Evolutionary conservation across 495 filamentous ascomycete genomes (phyloP).

Genomic region (Penicillium ochrochloron): DNA sequence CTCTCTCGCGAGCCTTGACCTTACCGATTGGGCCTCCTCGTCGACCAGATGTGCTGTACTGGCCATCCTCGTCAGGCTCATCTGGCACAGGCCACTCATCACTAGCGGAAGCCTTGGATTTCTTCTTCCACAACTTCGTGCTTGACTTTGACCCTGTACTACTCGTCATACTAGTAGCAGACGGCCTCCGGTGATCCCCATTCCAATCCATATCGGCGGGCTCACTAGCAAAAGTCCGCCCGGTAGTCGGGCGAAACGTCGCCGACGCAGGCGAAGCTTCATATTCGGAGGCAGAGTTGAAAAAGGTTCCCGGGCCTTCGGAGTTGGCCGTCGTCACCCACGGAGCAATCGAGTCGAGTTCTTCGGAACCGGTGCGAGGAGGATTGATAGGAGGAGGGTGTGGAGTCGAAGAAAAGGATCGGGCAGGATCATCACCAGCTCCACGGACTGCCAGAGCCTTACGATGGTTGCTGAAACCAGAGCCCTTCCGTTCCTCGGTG

Average conservation of each 20-base stretch:
- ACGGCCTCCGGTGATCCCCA: conserved; percentile 81
- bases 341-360: conserved; percentile 44
- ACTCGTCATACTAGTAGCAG: conserved; percentile 85
- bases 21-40: conserved; percentile 57
- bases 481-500: conserved; percentile 47
- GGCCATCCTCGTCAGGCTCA: conserved; percentile 61
- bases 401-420: conserved; percentile 32
- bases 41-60: conserved; percentile 17
- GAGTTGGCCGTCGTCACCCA: conserved; percentile 39
- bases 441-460: conserved; percentile 45
- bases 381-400: conserved; percentile 37
- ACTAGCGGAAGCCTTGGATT: conserved; percentile 83
- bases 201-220: conserved; percentile 69
- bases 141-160: conserved; percentile 89
- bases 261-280: conserved; percentile 65
- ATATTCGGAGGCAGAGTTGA: conserved; percentile 48
- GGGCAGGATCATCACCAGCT: conserved; percentile 36
- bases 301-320: conserved; percentile 47
- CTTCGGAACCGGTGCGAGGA: conserved; percentile 30
- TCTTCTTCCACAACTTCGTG: conserved; percentile 66
- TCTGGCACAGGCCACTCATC: conserved; percentile 72
- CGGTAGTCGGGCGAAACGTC: conserved; percentile 66
- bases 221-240: conserved; percentile 65
- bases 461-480: conserved; percentile 44
- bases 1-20: conserved; percentile 66